phyloP scores from a whole-genome alignment of 441 rosid genomes.

The Populus trichocarpa region DNA sequence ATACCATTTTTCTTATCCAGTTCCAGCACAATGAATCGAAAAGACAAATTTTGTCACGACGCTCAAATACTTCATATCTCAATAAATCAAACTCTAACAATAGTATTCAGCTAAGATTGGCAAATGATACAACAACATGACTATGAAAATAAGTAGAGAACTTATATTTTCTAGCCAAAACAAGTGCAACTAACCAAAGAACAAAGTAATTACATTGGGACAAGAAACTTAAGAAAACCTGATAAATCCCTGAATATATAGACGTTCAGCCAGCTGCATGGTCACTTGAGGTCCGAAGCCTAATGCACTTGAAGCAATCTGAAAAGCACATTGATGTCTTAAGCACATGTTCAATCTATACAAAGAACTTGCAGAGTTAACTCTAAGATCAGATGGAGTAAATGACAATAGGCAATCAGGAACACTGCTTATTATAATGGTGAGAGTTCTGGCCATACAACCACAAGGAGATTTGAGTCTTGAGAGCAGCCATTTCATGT shows the following conservation, averaged over 20 bases:
- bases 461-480: background rate
- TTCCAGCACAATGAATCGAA: background rate
- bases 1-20: background rate
- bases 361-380: background rate
- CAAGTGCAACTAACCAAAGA: background rate
- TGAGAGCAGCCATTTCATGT: background rate
- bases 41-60: background rate
- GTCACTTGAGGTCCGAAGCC: constrained; percentile 93
- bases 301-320: constrained; percentile 96
- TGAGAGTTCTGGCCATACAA: background rate
- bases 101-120: background rate
- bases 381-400: background rate
- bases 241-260: constrained; percentile 89
- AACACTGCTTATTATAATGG: background rate
- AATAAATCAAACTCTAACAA: background rate
- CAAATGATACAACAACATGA: background rate
- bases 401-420: background rate
- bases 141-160: background rate
- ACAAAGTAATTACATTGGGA: constrained; percentile 15
- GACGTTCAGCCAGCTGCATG: constrained; percentile 88
- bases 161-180: background rate
- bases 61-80: background rate
- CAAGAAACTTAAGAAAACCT: constrained; percentile 44
- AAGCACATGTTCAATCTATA: background rate
- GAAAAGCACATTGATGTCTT: constrained; percentile 15